Evolutionary conservation across 192 early-diverging fungal genomes (phyloP).

Genomic region (Coemansia sp.): DNA sequence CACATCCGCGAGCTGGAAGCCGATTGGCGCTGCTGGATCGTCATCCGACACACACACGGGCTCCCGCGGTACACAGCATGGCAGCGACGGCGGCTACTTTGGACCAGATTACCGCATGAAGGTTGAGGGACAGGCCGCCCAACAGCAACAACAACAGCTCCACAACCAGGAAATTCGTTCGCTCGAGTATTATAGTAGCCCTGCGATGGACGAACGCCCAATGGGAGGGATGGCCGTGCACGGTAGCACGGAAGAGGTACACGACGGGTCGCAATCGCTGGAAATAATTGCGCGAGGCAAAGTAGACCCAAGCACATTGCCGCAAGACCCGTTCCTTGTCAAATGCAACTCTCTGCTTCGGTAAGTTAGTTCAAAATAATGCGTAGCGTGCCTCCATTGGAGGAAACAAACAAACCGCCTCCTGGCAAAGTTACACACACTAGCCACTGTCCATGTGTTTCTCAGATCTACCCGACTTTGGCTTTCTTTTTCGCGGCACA

Average conservation of each 20-base stretch:
- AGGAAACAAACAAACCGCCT: background rate
- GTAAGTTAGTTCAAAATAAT: slow-evolving; percentile 24
- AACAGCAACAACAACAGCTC: background rate
- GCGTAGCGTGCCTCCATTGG: background rate
- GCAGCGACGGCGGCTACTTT: background rate
- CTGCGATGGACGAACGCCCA: background rate
- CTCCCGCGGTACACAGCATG: background rate
- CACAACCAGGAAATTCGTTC: background rate
- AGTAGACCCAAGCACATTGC: slow-evolving; percentile 23
- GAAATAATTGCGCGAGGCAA: slow-evolving; percentile 27
- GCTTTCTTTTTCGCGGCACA: background rate
- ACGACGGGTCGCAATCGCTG: slow-evolving; percentile 10
- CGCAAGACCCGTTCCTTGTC: slow-evolving; percentile 29
- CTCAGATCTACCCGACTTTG: background rate
- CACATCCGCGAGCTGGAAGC: background rate
- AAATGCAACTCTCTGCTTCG: slow-evolving; percentile 38
- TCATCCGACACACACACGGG: background rate
- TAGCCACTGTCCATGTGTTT: background rate
- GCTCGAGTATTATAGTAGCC: background rate
- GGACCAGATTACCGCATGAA: background rate
- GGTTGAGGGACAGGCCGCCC: background rate
- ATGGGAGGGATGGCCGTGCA: slow-evolving; percentile 6
- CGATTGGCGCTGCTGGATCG: background rate
- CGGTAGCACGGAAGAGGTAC: background rate
- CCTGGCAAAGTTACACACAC: slow-evolving; percentile 2